Conservation (phyloP, 768 basidiomycete species). For the Phaeotremella fagi region DNA sequence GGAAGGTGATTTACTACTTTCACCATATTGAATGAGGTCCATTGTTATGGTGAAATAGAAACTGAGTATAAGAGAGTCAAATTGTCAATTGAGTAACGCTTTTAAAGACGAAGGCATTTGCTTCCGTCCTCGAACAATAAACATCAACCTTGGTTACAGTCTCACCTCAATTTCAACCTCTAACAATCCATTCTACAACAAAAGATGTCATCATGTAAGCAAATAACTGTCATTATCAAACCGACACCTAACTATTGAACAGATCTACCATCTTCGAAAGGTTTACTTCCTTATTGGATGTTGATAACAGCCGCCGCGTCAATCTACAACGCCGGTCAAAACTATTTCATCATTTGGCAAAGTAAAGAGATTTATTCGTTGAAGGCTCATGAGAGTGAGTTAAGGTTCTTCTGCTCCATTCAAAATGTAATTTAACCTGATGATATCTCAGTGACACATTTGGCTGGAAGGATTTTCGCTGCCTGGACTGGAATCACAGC, state of each 20-base stretch:
- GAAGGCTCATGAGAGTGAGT: slow-evolving; percentile 50
- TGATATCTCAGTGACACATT: slow-evolving; percentile 62
- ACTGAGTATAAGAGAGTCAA: too few relatives aligned
- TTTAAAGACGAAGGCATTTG: too few relatives aligned
- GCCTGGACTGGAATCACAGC: slow-evolving; percentile 86
- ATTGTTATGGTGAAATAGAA: too few relatives aligned
- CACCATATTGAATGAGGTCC: slow-evolving; percentile 30
- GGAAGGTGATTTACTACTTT: slow-evolving; percentile 24
- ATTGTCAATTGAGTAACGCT: too few relatives aligned
- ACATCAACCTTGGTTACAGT: too few relatives aligned
- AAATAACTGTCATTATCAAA: too few relatives aligned
- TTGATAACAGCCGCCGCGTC: slow-evolving; percentile 71
- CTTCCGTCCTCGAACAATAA: too few relatives aligned
- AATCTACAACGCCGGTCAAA: slow-evolving; percentile 78
- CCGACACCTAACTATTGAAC: too few relatives aligned
- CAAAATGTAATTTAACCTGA: neutral
- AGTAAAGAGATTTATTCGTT: slow-evolving; percentile 70
- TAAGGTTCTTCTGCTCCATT: neutral
- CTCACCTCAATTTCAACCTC: too few relatives aligned
- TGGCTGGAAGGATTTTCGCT: slow-evolving; percentile 85
- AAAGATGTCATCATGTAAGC: too few relatives aligned
- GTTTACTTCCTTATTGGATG: slow-evolving; percentile 82
- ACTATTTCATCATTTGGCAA: slow-evolving; percentile 68
- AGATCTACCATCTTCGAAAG: slow-evolving; percentile 52
- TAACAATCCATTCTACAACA: too few relatives aligned